Evolutionary conservation across 371 early-diverging fungal genomes (phyloP).

Genomic region (Mortierella sp.): DNA sequence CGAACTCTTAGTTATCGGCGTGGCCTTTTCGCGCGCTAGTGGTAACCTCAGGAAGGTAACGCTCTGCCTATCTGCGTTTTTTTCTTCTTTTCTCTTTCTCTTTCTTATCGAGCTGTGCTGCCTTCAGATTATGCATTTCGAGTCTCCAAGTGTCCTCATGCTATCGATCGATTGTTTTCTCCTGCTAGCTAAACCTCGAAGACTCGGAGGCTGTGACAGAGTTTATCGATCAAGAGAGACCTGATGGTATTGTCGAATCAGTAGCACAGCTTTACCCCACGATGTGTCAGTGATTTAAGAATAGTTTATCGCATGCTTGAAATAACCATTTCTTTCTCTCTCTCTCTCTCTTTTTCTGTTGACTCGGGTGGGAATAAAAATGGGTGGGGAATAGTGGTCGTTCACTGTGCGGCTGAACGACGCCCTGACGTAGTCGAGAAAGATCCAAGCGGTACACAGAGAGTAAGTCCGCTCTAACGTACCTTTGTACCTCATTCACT

Average conservation of each 20-base stretch:
- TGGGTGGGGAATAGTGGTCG: constrained; percentile 62
- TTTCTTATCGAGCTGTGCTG: too few species aligned
- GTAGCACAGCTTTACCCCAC: too few species aligned
- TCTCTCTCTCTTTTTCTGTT: neutral
- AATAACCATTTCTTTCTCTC: too few species aligned
- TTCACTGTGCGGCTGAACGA: constrained; percentile 90
- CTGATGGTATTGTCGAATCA: constrained; percentile 59
- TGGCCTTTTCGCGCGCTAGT: constrained; percentile 73
- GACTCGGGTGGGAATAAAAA: too few species aligned
- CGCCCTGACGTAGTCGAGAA: constrained; percentile 86
- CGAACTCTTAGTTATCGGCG: constrained; percentile 67
- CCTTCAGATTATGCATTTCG: too few species aligned
- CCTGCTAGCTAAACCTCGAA: constrained; percentile 69
- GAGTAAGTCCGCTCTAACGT: constrained; percentile 52
- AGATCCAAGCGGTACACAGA: constrained; percentile 64
- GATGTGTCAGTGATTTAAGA: too few species aligned
- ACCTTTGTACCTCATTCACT: neutral
- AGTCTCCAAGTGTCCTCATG: too few species aligned
- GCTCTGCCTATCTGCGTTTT: too few species aligned
- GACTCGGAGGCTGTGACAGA: constrained; percentile 61
- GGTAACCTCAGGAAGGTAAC: constrained; percentile 68
- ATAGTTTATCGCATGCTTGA: too few species aligned
- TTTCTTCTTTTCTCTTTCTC: constrained; percentile 1
- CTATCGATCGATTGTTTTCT: neutral
- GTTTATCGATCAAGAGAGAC: constrained; percentile 67